Evolutionary conservation across 345 rosid genomes (phyloP).

Genomic region (Raphanus sativus): DNA sequence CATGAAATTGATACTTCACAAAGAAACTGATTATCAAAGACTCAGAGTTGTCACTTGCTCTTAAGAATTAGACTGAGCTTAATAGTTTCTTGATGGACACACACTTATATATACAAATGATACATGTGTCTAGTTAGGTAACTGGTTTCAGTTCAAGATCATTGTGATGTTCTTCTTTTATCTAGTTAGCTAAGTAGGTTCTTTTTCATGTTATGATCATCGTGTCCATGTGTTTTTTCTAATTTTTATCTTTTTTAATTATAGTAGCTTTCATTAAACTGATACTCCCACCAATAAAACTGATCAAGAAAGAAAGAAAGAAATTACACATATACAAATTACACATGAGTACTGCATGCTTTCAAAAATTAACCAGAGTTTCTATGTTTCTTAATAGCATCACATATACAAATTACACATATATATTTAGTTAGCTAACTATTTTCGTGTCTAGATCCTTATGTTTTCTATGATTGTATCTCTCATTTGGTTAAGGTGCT

Average conservation of each 20-base stretch:
- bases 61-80: background rate
- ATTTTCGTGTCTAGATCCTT: background rate
- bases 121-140: background rate
- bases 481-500: background rate
- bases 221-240: background rate
- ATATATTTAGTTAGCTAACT: background rate
- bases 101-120: background rate
- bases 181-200: background rate
- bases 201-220: constrained; percentile 1
- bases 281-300: background rate
- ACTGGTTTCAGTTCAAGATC: background rate
- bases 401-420: background rate
- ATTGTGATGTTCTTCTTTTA: background rate
- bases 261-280: background rate
- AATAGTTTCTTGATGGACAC: background rate
- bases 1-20: background rate
- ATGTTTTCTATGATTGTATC: background rate
- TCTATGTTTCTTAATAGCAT: background rate
- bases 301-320: background rate
- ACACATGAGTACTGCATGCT: background rate
- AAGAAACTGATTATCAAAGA: background rate
- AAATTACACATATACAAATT: background rate
- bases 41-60: background rate
- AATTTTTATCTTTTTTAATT: background rate
- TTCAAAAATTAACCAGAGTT: background rate